Base-by-base conservation (phyloP, 768 basidiomycete species). In the Calvatia gigantea region DNA sequence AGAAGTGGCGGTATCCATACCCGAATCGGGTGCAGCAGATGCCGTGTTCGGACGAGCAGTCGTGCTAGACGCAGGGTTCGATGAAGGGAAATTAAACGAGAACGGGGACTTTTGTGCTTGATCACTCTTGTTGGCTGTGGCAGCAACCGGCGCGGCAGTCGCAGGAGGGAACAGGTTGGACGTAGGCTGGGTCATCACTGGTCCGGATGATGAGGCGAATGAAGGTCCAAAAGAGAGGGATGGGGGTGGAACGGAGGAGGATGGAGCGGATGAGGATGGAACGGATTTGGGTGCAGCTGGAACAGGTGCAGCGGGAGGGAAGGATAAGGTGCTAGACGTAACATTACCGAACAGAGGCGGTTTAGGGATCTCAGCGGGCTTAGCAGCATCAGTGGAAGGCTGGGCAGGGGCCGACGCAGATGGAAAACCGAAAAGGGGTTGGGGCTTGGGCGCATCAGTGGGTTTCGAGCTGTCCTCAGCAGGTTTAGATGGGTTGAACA, bases 191-290 rank as follows among this genome's bases (percentile, higher is more conserved):
- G 17, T 19, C 23, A 49, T 32, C 17, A 44, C 38, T 25, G 41
- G 6, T 19, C 27, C 19, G 7, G 31, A 44, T 19, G 49, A 38
- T 37, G 59, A 37, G 31, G 61, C 28, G 8, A 61, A 42, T 25
- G 61, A 33, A 42, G 56, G 38, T 17, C 61, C 54, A 33, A 58
- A 66, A 35, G 60, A 67, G 45, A 57, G 65, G 49, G 62, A 60
- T 9, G 53, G n/a, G 39, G 58, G 58, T 12, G 49, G 27, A 27
- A 23, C 23, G 31, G 8, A 23, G 15, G 35, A 33, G 9, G 51
- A 27, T 17, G 58, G 28, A 12, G 61, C 51, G 42, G 64, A 31
- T 19, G 66, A 33, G 15, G 61, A 51, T 17, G 25, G 43, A 32
- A 27, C 42, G 19, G 35, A n/a, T 17, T 38, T 47, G 19, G 35